phyloP scores from a whole-genome alignment of 805 yeast genomes.

The Ogataea angusta region DNA sequence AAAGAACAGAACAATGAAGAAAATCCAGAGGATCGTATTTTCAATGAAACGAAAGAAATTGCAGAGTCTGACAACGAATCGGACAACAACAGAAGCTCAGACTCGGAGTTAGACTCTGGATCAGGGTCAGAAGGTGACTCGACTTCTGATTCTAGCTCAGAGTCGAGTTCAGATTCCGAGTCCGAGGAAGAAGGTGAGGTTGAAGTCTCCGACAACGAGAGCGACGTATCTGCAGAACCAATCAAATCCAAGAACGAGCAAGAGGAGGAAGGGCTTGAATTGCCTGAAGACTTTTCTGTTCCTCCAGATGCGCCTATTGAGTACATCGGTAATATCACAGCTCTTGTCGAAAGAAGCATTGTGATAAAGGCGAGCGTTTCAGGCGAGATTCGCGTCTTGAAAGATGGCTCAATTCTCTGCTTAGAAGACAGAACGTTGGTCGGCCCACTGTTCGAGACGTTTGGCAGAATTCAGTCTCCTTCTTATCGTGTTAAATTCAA shows the following conservation, averaged over 20 bases:
- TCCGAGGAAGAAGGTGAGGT: constrained; percentile 24
- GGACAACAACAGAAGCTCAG: constrained; percentile 24
- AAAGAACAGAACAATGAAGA: background rate
- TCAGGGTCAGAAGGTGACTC: constrained; percentile 23
- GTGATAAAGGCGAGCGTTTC: constrained; percentile 70
- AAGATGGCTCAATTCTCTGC: constrained; percentile 78
- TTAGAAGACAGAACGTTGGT: constrained; percentile 65
- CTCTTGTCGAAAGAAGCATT: constrained; percentile 67
- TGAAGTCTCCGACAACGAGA: constrained; percentile 33
- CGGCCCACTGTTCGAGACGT: constrained; percentile 82
- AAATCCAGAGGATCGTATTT: constrained; percentile 12
- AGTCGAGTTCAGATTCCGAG: constrained; percentile 20
- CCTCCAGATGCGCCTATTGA: constrained; percentile 63
- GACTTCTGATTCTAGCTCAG: constrained; percentile 12
- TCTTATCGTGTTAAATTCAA: constrained; percentile 72
- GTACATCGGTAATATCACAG: constrained; percentile 64
- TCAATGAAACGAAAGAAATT: constrained; percentile 18
- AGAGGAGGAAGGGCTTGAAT: constrained; percentile 56
- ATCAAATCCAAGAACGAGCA: constrained; percentile 78
- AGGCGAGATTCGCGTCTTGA: constrained; percentile 80
- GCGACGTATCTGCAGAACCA: constrained; percentile 52
- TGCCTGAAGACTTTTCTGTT: constrained; percentile 66
- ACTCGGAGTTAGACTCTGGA: constrained; percentile 16
- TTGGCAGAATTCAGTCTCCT: constrained; percentile 84
- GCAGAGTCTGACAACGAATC: constrained; percentile 24